These are phyloP conservation scores for Hyaloperonospora arabidopsidis DNA, from an alignment of 352 stramenopile genomes.

Conservation along the genomic window DNA sequence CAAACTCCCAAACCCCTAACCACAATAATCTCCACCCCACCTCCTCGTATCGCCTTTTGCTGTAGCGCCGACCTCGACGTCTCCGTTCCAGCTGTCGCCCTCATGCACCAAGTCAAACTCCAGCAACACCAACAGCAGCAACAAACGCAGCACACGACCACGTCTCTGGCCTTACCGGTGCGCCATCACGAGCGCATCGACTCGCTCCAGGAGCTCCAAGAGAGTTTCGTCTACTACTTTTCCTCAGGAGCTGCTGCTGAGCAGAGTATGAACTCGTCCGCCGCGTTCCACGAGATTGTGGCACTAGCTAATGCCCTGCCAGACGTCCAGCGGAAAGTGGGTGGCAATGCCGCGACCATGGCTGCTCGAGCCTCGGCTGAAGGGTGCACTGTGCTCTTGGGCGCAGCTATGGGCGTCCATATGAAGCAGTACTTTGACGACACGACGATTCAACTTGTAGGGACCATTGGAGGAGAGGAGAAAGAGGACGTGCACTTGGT, in stretches of 20 bases:
- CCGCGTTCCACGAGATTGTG: conserved; percentile 71
- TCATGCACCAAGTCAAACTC: conserved; percentile 53
- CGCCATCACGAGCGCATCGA: conserved; percentile 71
- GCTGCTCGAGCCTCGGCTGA: conserved; percentile 60
- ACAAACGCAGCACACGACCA: conserved; percentile 40
- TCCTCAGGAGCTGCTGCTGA: conserved; percentile 65
- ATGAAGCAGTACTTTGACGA: conserved; percentile 65
- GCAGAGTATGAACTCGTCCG: conserved; percentile 71
- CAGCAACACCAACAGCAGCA: conserved; percentile 36
- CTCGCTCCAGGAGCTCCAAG: conserved; percentile 50
- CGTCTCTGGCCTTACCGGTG: conserved; percentile 18
- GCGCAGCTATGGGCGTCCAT: conserved; percentile 64
- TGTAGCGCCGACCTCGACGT: conserved; percentile 78
- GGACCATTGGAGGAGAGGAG: conserved; percentile 44
- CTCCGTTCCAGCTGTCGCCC: conserved; percentile 59
- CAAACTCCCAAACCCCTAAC: neutral
- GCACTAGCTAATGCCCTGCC: conserved; percentile 50
- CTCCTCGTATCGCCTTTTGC: conserved; percentile 64
- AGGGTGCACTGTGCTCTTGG: conserved; percentile 60
- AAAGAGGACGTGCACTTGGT: conserved; percentile 77
- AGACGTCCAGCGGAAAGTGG: conserved; percentile 57
- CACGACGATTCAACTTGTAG: conserved; percentile 55
- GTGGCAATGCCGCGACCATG: conserved; percentile 77
- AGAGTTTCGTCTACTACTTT: conserved; percentile 84
- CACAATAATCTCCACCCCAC: neutral